Conservation (phyloP, 768 basidiomycete species). For the Heimioporus sp. region DNA sequence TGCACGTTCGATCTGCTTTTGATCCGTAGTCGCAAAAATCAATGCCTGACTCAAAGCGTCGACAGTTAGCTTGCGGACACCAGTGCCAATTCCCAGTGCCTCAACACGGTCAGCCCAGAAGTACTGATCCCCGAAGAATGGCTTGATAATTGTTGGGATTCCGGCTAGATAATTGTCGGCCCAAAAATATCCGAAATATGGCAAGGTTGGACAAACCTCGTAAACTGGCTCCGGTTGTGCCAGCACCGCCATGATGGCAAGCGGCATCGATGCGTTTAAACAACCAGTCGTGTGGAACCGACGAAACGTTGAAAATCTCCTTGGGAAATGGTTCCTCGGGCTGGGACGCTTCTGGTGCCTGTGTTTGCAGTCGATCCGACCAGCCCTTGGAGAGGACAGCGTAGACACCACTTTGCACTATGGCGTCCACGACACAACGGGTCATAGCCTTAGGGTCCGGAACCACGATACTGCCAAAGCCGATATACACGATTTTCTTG, state of each 20-base stretch:
- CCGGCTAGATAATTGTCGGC: constrained; percentile 52
- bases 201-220: constrained; percentile 55
- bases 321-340: constrained; percentile 69
- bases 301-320: constrained; percentile 80
- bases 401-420: constrained; percentile 80
- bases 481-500: constrained; percentile 96
- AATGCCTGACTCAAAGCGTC: constrained; percentile 78
- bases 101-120: constrained; percentile 99
- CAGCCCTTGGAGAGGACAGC: constrained; percentile 97
- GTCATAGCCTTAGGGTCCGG: constrained; percentile 94
- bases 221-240: constrained; percentile 92
- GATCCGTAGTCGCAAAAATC: constrained; percentile 76
- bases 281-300: constrained; percentile 94
- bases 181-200: background rate
- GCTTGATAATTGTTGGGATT: constrained; percentile 92
- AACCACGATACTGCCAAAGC: constrained; percentile 96
- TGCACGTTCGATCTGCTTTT: constrained; percentile 86
- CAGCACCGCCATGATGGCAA: constrained; percentile 97
- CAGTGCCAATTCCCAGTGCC: constrained; percentile 86
- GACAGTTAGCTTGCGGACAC: constrained; percentile 85
- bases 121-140: constrained; percentile 98
- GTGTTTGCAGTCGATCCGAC: constrained; percentile 84
- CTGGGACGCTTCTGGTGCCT: constrained; percentile 57
- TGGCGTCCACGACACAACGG: constrained; percentile 83
- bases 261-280: constrained; percentile 94